These are phyloP conservation scores for Leishmania gerbilli DNA, from an alignment of 208 protist genomes.

Conservation along the genomic window DNA sequence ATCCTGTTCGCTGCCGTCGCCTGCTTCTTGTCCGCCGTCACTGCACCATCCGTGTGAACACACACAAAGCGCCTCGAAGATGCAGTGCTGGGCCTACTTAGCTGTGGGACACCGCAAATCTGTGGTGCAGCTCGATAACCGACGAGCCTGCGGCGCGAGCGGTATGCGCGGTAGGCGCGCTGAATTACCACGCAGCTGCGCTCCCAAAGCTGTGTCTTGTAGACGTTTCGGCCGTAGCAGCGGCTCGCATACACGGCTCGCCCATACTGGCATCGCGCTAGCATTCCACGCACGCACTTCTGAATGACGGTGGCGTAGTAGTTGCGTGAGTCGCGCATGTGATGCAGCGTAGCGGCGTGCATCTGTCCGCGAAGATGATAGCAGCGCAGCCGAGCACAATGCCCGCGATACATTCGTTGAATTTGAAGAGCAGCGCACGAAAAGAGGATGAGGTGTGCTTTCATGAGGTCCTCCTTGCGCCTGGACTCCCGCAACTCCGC, in stretches of 20 bases:
- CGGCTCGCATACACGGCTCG: constrained; percentile 44
- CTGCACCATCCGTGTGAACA: not conserved
- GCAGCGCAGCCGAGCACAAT: constrained; percentile 44
- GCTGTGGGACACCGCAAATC: not conserved
- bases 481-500: constrained; percentile 16
- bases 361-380: constrained; percentile 41
- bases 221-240: constrained; percentile 74
- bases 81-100: not conserved
- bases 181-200: constrained; percentile 62
- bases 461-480: not conserved
- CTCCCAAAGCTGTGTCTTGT: constrained; percentile 49
- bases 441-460: constrained; percentile 14
- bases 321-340: constrained; percentile 58
- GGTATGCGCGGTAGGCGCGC: constrained; percentile 53
- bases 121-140: not conserved
- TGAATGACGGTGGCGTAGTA: constrained; percentile 85
- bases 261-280: constrained; percentile 56
- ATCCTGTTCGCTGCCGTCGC: constrained; percentile 23
- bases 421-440: constrained; percentile 70
- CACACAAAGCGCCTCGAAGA: not conserved
- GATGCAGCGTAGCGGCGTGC: constrained; percentile 55
- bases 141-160: constrained; percentile 14
- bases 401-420: constrained; percentile 73
- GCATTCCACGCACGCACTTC: constrained; percentile 67
- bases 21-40: not conserved